Percentiles rank a stretch among this genome's conserved stretches.
These are phyloP conservation scores for Rosa lucieae DNA, from an alignment of 306 rosid genomes.

Conservation along the genomic window DNA sequence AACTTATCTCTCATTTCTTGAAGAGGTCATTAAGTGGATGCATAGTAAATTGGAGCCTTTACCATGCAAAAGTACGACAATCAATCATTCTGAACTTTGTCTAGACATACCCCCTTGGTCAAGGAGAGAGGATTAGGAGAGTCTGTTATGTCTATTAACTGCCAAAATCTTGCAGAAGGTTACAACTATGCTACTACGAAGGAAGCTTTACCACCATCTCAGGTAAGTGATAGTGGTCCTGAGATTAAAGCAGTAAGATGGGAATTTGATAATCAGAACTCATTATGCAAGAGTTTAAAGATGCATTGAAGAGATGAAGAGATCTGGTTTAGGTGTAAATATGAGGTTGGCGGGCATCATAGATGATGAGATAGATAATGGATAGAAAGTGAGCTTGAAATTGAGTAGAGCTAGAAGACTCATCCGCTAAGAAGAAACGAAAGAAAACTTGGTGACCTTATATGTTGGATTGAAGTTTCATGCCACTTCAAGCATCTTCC, in stretches of 20 bases:
- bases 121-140: conserved; percentile 16
- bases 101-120: conserved; percentile 19
- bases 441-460: background rate
- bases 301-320: conserved; percentile 32
- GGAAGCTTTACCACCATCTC: conserved; percentile 23
- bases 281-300: conserved; percentile 21
- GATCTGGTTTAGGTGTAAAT: conserved; percentile 19
- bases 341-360: conserved; percentile 15
- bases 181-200: conserved; percentile 8
- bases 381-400: conserved; percentile 49
- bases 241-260: conserved; percentile 10
- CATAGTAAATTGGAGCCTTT: conserved; percentile 32
- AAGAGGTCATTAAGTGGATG: conserved; percentile 44
- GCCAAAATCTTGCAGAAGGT: conserved; percentile 2
- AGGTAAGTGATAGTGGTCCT: conserved; percentile 22
- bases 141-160: conserved; percentile 4
- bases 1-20: background rate
- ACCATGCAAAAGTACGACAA: conserved; percentile 16
- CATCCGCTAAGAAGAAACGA: conserved; percentile 28
- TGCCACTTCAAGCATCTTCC: conserved; percentile 18
- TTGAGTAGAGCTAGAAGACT: conserved; percentile 28
- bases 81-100: conserved; percentile 18
- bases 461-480: conserved; percentile 2
- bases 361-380: conserved; percentile 28
- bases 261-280: conserved; percentile 26